Base-by-base conservation (phyloP, 805 yeast genomes). In the Myxozyma mucilagina region DNA sequence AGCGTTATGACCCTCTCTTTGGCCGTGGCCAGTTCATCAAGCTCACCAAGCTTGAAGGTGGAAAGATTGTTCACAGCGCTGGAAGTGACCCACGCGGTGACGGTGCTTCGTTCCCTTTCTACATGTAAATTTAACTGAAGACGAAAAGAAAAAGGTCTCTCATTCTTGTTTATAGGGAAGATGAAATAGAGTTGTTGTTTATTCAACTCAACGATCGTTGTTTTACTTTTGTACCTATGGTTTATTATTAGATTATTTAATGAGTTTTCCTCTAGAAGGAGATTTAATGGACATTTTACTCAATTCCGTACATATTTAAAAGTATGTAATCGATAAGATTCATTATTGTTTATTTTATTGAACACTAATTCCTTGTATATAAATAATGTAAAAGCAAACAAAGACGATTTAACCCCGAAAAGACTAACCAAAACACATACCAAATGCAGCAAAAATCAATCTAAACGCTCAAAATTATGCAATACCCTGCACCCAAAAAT, bases 21-120 rank as follows among this genome's bases (percentile, higher is more conserved):
- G 73, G 74, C 6, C 66, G 92, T 60, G 93, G 92, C 4, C 96
- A 89, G 71, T 81, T 89, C 52, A 87, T 89, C 60, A 79, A 78
- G 69, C 71, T 77, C 24, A 69, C 68, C 39, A 65, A 63, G 43
- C 53, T 51, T 14, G 71, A 73, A n/a, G 68, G 74, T 31, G 82
- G 81, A 1, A 67, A 70, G 13, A 72, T 80, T 42, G 79, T 85
- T 1, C 86, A 82, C 71, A 76, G 86, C 43, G 96, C 83, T 10
- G 96, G 96, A 1, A 83, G 88, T 57, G 96, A 89, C 67, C 80
- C 78, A n/a, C 79, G 96, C 56, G 96, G 92, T n/a, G 96, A 89
- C 72, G 96, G 96, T 7, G 87, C 87, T 1, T 86, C 93, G 47
- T 10, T 64, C 56, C 67, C 67, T 5, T 63, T 53, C 51, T 55